Evolutionary conservation across 495 filamentous ascomycete species (phyloP), one percentile per base, ranked within the genome.

Genomic region (Penicillium longicatenatum): DNA sequence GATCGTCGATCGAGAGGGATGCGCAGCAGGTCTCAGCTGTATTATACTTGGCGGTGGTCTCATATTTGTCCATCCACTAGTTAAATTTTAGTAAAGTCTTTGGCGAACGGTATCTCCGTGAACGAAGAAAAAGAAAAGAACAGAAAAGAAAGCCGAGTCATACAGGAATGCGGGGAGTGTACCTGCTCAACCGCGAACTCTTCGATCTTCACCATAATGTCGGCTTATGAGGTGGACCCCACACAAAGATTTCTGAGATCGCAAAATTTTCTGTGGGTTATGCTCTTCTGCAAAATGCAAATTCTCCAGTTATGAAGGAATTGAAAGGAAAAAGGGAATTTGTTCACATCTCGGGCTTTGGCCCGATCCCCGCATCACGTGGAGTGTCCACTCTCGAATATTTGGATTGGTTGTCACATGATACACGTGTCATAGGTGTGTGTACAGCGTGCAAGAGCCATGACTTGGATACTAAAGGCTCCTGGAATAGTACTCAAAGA

Each of bases 51-150:
- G 85, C 86, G 5, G 81, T 86, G 9, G 68, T 82, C 63, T 97
- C 91, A 70, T 92, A 86, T 51, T 82, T 75, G 79, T 94, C 89
- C 92, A 97, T 96, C 91, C 92, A 97, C 85, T 95, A 30, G 1
- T 17, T 17, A 22, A 10, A 7, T n/a, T 16, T 37, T 70, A 12
- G 62, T 48, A 21, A 50, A 3, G 9, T 49, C 3, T n/a, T 37
- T 12, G n/a, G 31, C 14, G 10, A 24, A 6, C 22, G 9, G 24
- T 3, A 9, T 17, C 4, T 51, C n/a, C 22, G 31, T 2, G 39
- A 39, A 35, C 29, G 16, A 24, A 37, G n/a, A n/a, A n/a, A n/a
- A n/a, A n/a, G n/a, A n/a, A n/a, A n/a, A n/a, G n/a, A n/a, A n/a
- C n/a, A n/a, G n/a, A 20, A 33, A 52, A n/a, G 31, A 49, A 17